A percentile compares a stretch with the other conserved stretches of the same genome.
Evolutionary conservation across 164 flowering plant species (phyloP).

Genomic region (Aristolochia californica): DNA sequence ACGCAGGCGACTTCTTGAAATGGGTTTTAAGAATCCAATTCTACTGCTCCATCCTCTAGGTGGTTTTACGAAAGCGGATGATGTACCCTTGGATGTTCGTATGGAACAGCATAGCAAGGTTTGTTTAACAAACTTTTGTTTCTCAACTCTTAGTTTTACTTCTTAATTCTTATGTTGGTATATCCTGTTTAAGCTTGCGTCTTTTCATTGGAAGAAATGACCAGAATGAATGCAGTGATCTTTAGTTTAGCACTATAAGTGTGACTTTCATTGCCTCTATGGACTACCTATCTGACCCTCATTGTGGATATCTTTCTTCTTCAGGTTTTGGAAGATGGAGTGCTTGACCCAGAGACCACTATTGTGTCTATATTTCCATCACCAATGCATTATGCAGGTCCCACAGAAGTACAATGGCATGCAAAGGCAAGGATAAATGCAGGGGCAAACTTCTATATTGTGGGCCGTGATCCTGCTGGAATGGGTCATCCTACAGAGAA

Average conservation of each 20-base stretch:
- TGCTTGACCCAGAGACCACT: constrained; percentile 91
- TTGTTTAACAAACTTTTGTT: too few relatives aligned
- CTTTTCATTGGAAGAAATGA: not conserved
- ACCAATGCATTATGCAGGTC: constrained; percentile 99
- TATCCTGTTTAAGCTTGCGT: not conserved
- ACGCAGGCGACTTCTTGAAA: constrained; percentile 61
- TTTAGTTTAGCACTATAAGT: too few relatives aligned
- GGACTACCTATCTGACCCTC: too few relatives aligned
- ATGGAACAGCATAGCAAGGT: constrained; percentile 99
- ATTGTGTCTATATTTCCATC: constrained; percentile 91
- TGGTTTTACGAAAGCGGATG: constrained; percentile 87
- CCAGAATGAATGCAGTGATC: too few relatives aligned
- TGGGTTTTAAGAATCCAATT: constrained; percentile 90
- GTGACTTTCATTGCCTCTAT: too few relatives aligned
- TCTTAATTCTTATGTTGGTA: not conserved
- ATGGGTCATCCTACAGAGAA: constrained; percentile 95
- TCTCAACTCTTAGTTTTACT: not conserved
- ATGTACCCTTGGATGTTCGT: constrained; percentile 91
- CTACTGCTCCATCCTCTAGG: constrained; percentile 93
- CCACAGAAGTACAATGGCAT: constrained; percentile 99
- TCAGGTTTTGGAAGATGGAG: constrained; percentile 90
- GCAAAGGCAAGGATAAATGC: constrained; percentile 96
- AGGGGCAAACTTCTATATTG: constrained; percentile 94
- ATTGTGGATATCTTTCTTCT: not conserved
- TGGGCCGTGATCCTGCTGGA: constrained; percentile 98